phyloP scores from a whole-genome alignment of 176 grass and related monocot species.

The Bonia amplexicaulis region DNA sequence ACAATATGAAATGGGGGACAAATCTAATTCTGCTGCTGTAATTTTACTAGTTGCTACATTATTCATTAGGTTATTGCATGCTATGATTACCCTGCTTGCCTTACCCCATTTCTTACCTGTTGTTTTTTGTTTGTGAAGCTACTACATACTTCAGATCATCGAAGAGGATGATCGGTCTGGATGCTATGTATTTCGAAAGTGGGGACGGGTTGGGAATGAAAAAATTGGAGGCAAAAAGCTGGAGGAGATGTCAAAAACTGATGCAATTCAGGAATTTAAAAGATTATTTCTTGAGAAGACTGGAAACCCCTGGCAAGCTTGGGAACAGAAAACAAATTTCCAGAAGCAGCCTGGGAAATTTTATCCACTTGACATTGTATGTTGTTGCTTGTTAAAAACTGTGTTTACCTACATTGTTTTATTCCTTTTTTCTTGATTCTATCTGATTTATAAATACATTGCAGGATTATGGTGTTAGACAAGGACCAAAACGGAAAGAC shows the following conservation, averaged over 20 bases:
- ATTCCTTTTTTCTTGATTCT: not conserved
- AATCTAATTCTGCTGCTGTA: not conserved
- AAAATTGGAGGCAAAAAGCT: slow-evolving; percentile 80
- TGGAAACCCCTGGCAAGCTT: slow-evolving; percentile 91
- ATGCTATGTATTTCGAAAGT: slow-evolving; percentile 90
- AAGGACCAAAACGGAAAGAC: slow-evolving; percentile 58
- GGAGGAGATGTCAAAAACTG: slow-evolving; percentile 77
- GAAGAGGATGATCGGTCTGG: slow-evolving; percentile 81
- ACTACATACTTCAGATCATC: slow-evolving; percentile 92
- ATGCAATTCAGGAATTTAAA: slow-evolving; percentile 88
- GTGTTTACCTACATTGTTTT: not conserved
- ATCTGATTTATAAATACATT: slow-evolving; percentile 21
- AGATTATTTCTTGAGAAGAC: slow-evolving; percentile 96
- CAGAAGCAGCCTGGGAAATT: slow-evolving; percentile 77
- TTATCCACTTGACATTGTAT: slow-evolving; percentile 92
- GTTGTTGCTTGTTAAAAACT: not conserved
- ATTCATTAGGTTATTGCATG: not conserved
- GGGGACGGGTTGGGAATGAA: slow-evolving; percentile 88
- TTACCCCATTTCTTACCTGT: slow-evolving; percentile 9
- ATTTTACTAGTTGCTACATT: not conserved
- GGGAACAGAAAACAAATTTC: slow-evolving; percentile 76
- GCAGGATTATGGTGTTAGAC: slow-evolving; percentile 88
- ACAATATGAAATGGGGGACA: not conserved
- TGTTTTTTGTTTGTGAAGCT: slow-evolving; percentile 44
- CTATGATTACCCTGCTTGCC: not conserved